Base-by-base conservation (phyloP, 192 early-diverging fungal species). In the Coemansia sp. region DNA sequence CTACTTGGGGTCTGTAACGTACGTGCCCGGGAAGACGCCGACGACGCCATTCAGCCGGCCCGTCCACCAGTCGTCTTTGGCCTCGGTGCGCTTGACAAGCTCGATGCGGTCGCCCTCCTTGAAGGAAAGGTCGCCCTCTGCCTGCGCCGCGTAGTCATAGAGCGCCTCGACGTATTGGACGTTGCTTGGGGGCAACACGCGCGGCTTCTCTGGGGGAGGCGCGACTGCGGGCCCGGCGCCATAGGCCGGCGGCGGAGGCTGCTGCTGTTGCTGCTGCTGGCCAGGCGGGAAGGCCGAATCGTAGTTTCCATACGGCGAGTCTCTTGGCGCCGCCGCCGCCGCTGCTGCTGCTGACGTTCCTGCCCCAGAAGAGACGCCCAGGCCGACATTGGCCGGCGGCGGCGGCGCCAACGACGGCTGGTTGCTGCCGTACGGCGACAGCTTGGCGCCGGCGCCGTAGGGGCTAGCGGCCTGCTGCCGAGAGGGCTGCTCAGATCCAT, bases 41-140 rank as follows among this genome's bases (percentile, higher is more conserved):
- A 67, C 64, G 3, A 60, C 62, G 8, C 87, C 87, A 55, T 85
- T 77, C 23, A 87, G 62, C n/a, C 60, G 74, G 5, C 91, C 91
- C 3, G 87, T 92, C 91, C 91, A 93, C 91, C 91, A 93, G 54
- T 89, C 90, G 61, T 93, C 82, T 5, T 61, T 61, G 55, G 81
- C 78, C 14, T 64, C 58, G 1, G 87, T 86, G 48, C 84, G 73
- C 51, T 88, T 72, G 22, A 91, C 24, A 10, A 93, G 60, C 71
- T 91, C 85, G 52, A 93, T 90, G 5, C 65, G 60, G 45, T 93
- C 89, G 61, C 86, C 86, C 57, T 86, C 88, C 10, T 68, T 65
- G 75, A 93, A 92, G 16, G 76, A 71, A 59, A 93, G 66, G 64
- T 93, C 91, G 14, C 88, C 89, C 1, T 81, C 79, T 42, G 86